Evolutionary conservation across 2,329 filamentous ascomycete species (phyloP), one percentile per base, ranked within the genome.

Genomic region (Aspergillus felis): DNA sequence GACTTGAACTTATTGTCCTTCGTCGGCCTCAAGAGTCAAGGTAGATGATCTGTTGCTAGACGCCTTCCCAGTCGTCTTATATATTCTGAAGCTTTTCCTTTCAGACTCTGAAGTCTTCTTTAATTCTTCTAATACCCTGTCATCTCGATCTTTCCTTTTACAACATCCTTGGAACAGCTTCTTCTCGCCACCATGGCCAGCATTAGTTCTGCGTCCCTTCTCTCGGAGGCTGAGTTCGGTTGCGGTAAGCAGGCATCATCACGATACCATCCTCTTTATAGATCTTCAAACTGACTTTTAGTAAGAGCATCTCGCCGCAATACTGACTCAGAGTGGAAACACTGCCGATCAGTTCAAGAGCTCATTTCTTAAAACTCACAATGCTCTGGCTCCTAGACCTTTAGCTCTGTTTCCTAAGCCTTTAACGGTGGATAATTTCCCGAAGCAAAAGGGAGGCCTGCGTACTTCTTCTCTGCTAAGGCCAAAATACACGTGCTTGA

Each of bases 141-240:
- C 32, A 6, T 35, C 24, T 48, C 54, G 52, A 52, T 56, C 50
- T 56, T 53, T 50, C 27, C 41, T 32, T 42, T 51, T 25, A 22
- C 25, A 32, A 41, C 20, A 49, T 52, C 53, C 38, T 27, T 35
- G 28, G 28, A 55, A 28, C n/a, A 17, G 12, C 46, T 44, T 25
- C 29, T 46, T 28, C 35, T 42, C n/a, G n/a, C 42, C 64, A 62
- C 56, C 52, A 72, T 74, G 69, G 72, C 72, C 22, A 74, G 63
- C 35, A 66, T 72, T n/a, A 66, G 68, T 54, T 73, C 70, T 1
- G 63, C 69, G 29, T 65, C 66, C 29, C 61, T 71, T 29, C 64
- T 74, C 14, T 73, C 72, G 2, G 73, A 75, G 58, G 72, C 74
- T 7, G 74, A 73, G 53, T 77, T 68, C 60, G 74, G 74, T 54